A percentile compares a stretch with the other conserved stretches of the same genome.
Conservation (phyloP, 805 yeast species). For the Saturnispora diversa region DNA sequence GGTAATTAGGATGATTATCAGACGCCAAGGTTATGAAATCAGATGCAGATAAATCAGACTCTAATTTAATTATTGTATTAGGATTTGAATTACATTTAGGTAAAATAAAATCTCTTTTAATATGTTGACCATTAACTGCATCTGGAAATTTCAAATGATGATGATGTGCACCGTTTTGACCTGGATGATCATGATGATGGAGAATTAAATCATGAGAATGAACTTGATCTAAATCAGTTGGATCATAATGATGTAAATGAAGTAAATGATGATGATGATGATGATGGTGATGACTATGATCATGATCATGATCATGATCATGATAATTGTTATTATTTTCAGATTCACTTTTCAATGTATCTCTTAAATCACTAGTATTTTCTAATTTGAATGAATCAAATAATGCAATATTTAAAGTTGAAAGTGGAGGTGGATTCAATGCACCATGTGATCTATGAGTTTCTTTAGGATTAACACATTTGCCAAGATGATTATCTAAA, state of each 20-base stretch:
- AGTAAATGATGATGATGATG: conserved; percentile 17
- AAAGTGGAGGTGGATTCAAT: conserved; percentile 1
- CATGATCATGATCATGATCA: background rate
- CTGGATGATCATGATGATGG: conserved; percentile 15
- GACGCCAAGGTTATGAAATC: conserved; percentile 14
- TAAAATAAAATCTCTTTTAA: conserved; percentile 26
- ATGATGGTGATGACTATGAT: conserved; percentile 4
- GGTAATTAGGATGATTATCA: background rate
- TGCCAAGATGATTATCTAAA: conserved; percentile 4
- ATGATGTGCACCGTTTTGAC: conserved; percentile 17
- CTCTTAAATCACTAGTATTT: conserved; percentile 2
- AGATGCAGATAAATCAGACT: conserved; percentile 3
- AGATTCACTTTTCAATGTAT: background rate
- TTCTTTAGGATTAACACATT: background rate
- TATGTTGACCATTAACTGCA: conserved; percentile 20
- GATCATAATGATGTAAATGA: conserved; percentile 16
- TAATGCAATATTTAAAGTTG: background rate
- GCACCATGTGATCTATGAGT: background rate
- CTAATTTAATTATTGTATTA: background rate
- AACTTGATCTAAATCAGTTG: conserved; percentile 6
- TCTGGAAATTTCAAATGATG: conserved; percentile 28
- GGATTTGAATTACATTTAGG: conserved; percentile 17
- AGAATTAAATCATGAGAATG: conserved; percentile 16
- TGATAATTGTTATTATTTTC: background rate
- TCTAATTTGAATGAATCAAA: background rate